phyloP scores from a whole-genome alignment of 768 basidiomycete genomes.

The Mycena venus region DNA sequence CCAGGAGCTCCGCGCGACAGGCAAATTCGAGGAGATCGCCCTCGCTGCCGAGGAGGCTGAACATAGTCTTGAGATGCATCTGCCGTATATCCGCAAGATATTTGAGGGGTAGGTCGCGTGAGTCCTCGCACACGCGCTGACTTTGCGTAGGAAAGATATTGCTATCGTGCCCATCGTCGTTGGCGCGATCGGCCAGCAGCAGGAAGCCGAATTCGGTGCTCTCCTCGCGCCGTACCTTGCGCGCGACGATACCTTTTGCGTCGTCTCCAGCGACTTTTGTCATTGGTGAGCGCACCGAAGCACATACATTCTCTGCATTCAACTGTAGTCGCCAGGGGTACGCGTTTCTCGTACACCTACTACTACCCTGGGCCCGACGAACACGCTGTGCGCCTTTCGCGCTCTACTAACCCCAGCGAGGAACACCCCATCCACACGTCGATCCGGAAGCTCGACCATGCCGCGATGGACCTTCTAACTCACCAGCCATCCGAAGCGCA shows the following conservation, averaged over 20 bases:
- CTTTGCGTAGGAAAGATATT: slow-evolving; percentile 72
- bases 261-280: slow-evolving; percentile 97
- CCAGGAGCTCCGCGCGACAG: slow-evolving; percentile 71
- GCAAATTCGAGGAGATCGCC: slow-evolving; percentile 79
- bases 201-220: slow-evolving; percentile 74
- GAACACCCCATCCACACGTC: slow-evolving; percentile 84
- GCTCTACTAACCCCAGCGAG: slow-evolving; percentile 52
- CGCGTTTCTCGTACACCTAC: slow-evolving; percentile 87
- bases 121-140: not conserved
- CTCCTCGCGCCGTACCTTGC: slow-evolving; percentile 87
- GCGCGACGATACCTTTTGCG: slow-evolving; percentile 84
- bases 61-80: slow-evolving; percentile 98
- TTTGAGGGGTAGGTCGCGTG: slow-evolving; percentile 76
- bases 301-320: not conserved
- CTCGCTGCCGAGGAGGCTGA: slow-evolving; percentile 87
- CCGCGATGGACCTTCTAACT: slow-evolving; percentile 83
- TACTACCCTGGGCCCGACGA: slow-evolving; percentile 78
- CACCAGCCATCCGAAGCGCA: slow-evolving; percentile 73
- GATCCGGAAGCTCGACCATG: slow-evolving; percentile 87
- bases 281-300: slow-evolving; percentile 78
- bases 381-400: slow-evolving; percentile 65
- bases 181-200: slow-evolving; percentile 74
- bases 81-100: slow-evolving; percentile 89
- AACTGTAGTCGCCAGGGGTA: slow-evolving; percentile 67
- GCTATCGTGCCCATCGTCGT: slow-evolving; percentile 92